These are phyloP conservation scores for Protomyces inouyei DNA, from an alignment of 1,139 yeast genomes.

Conservation along the genomic window DNA sequence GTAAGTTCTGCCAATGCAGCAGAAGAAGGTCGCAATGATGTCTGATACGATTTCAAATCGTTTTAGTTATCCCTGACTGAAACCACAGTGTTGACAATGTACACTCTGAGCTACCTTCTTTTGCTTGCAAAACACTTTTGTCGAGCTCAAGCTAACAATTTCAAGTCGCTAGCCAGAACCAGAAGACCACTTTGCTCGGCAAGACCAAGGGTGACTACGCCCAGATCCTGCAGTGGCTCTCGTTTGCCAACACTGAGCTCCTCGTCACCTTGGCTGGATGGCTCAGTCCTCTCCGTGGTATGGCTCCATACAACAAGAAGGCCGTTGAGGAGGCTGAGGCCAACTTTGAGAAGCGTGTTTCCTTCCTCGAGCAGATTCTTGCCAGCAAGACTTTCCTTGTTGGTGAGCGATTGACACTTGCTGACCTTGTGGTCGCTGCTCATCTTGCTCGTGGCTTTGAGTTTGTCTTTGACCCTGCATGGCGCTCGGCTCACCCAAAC, in stretches of 20 bases:
- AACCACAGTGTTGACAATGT: conserved; percentile 64
- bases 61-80: conserved; percentile 92
- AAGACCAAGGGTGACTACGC: conserved; percentile 63
- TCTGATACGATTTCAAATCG: conserved; percentile 39
- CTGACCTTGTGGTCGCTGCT: conserved; percentile 69
- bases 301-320: conserved; percentile 74
- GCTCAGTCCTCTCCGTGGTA: conserved; percentile 49
- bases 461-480: conserved; percentile 63
- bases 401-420: conserved; percentile 81
- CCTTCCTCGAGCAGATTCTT: conserved; percentile 57
- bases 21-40: conserved; percentile 5
- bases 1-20: conserved; percentile 35
- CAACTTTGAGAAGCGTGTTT: conserved; percentile 42
- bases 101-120: conserved; percentile 43
- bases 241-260: conserved; percentile 72
- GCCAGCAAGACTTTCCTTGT: conserved; percentile 76
- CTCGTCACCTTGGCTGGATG: conserved; percentile 45
- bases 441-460: conserved; percentile 61
- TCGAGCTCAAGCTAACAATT: background rate
- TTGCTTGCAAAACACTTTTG: conserved; percentile 3
- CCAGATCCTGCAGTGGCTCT: conserved; percentile 70
- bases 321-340: conserved; percentile 54
- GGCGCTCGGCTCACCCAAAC: conserved; percentile 72
- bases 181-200: conserved; percentile 51
- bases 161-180: conserved; percentile 38